A percentile compares a stretch with the other conserved stretches of the same genome.
These are phyloP conservation scores for Neoboletus brunneissimus DNA, from an alignment of 768 basidiomycete genomes.

Conservation along the genomic window DNA sequence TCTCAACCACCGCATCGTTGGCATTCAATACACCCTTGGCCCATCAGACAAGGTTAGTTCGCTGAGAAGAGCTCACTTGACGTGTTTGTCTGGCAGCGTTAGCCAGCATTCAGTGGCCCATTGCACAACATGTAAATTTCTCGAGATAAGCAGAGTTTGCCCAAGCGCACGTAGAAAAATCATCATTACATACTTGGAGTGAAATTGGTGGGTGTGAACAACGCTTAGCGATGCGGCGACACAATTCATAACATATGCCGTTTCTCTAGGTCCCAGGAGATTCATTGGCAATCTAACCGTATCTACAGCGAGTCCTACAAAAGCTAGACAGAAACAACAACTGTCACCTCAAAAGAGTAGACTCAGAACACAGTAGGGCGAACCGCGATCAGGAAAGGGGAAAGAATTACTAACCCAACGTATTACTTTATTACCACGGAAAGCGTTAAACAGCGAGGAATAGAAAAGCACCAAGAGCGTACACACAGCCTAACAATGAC, in stretches of 20 bases:
- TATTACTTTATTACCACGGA: conserved; percentile 1
- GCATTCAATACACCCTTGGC: too few relatives aligned
- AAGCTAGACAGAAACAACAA: conserved; percentile 7
- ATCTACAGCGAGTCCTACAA: too few relatives aligned
- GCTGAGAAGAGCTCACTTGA: too few relatives aligned
- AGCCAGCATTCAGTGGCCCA: too few relatives aligned
- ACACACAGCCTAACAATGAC: conserved; percentile 16
- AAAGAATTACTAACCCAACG: conserved; percentile 2
- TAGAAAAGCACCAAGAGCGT: conserved; percentile 9
- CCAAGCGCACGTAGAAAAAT: background rate
- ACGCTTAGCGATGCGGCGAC: background rate
- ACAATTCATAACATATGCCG: too few relatives aligned
- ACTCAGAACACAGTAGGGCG: conserved; percentile 1
- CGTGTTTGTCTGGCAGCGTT: too few relatives aligned
- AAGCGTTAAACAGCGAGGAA: conserved; percentile 10
- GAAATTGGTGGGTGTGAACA: background rate
- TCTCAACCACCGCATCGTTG: too few relatives aligned
- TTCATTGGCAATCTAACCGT: too few relatives aligned
- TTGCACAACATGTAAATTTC: too few relatives aligned
- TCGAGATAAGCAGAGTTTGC: too few relatives aligned
- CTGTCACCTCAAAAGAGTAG: background rate
- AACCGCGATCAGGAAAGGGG: background rate
- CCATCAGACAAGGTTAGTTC: too few relatives aligned
- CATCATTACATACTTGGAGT: background rate
- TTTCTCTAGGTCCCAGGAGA: background rate